Percentiles rank a stretch among this genome's conserved stretches.
Evolutionary conservation across 805 yeast species (phyloP).

Genomic region (Candida lessepsii): DNA sequence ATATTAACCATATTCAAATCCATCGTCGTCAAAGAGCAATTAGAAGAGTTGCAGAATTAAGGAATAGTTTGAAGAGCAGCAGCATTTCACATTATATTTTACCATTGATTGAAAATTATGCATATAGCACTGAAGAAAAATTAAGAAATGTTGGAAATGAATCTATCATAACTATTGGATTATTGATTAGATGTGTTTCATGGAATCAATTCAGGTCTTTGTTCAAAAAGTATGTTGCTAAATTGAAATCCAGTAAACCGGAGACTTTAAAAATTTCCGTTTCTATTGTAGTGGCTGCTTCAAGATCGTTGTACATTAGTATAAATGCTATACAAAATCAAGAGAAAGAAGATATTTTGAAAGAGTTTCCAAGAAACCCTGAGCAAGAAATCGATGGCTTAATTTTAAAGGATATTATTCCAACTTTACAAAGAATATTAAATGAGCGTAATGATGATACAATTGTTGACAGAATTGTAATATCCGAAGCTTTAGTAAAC

Average conservation of each 20-base stretch:
- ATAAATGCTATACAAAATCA: constrained; percentile 8
- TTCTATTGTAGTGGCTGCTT: constrained; percentile 53
- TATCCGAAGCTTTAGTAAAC: constrained; percentile 77
- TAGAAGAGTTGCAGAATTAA: constrained; percentile 54
- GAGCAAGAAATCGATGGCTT: constrained; percentile 30
- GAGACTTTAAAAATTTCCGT: constrained; percentile 58
- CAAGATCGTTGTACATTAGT: constrained; percentile 48
- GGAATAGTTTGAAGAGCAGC: constrained; percentile 46
- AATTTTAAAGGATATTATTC: constrained; percentile 57
- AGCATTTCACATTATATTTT: constrained; percentile 76
- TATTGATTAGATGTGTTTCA: constrained; percentile 54
- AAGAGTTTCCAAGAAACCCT: constrained; percentile 25
- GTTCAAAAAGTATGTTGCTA: constrained; percentile 61
- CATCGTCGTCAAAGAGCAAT: constrained; percentile 86
- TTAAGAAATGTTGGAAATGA: constrained; percentile 63
- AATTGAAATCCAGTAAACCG: constrained; percentile 34
- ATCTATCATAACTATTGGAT: constrained; percentile 60
- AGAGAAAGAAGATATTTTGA: constrained; percentile 19
- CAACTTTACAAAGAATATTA: constrained; percentile 60
- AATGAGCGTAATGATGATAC: constrained; percentile 75
- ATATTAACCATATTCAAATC: constrained; percentile 78
- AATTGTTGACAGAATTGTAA: constrained; percentile 67
- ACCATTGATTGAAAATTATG: constrained; percentile 84
- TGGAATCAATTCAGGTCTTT: constrained; percentile 83
- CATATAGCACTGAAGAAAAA: constrained; percentile 55